Evolutionary conservation across 305 asterid genomes (phyloP), one percentile per base, ranked within the genome.

Genomic region (Fraxinus albicans): DNA sequence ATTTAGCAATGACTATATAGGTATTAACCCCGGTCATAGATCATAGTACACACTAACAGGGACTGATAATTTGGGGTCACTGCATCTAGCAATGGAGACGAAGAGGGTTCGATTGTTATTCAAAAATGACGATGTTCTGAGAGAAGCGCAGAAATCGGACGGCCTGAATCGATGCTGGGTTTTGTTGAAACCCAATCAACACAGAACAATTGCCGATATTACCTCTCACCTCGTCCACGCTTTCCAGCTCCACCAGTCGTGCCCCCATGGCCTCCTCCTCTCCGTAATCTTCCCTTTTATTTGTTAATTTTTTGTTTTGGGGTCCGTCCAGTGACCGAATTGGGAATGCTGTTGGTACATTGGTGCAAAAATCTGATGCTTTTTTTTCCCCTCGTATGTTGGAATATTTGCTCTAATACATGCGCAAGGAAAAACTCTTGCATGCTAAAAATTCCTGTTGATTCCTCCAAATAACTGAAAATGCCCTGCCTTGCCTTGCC

Each of bases 261-360:
- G 97, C 82, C 97, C 99, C 31, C 80, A 91, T 55, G 99, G 98
- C 80, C 91, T 95, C 82, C 81, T 91, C 77, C 95, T 95, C 83
- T 91, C 90, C 63, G 99, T 95, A 85, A 69, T 12, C 6, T 60
- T 75, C 33, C 40, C 7, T 10, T 27, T 67, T 67, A 23, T 82
- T 80, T 21, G 40, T 13, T 31, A 6, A 8, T 27, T 1, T 5
- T 63, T 6, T 31, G 65, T 73, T 55, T 33, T 84, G 50, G 81
- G 34, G 35, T 80, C 19, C 27, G 77, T 34, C 47, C 42, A 63
- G 31, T 53, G 6, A 12, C 77, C 35, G n/a, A 27, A 79, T 67
- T 79, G 82, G 19, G 35, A 34, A 67, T 67, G 34, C 73, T 13
- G 35, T 67, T 23, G 34, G 35, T 25, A 67, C 73, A 67, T 67